Percentiles rank a stretch among this genome's conserved stretches.
phyloP scores from a whole-genome alignment of 495 filamentous ascomycete species.

The Aspergillus sclerotioniger region DNA sequence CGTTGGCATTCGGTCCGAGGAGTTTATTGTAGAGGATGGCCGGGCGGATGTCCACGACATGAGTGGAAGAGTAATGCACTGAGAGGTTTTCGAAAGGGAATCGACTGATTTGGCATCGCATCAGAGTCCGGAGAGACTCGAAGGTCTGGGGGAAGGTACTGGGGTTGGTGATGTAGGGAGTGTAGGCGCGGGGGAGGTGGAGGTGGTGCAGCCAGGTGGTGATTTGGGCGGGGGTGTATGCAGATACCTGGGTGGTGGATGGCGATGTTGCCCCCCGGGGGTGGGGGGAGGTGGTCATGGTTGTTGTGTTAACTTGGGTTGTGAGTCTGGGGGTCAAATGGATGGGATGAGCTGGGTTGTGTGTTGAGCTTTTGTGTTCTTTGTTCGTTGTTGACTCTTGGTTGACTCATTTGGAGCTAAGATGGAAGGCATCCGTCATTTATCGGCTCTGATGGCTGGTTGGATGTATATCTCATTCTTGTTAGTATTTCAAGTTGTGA shows the following conservation, averaged over 20 bases:
- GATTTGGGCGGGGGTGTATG: constrained; percentile 23
- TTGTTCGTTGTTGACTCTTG: no score
- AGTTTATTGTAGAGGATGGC: constrained; percentile 63
- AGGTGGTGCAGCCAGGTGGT: constrained; percentile 24
- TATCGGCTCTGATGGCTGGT: no score
- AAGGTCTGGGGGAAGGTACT: constrained; percentile 25
- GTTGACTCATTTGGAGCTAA: no score
- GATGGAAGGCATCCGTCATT: no score
- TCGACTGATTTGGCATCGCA: constrained; percentile 49
- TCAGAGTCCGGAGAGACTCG: constrained; percentile 24
- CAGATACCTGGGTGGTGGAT: background rate
- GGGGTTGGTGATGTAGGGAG: constrained; percentile 17
- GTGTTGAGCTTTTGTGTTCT: no score
- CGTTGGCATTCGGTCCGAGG: constrained; percentile 32
- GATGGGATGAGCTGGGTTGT: no score
- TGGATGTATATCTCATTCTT: no score
- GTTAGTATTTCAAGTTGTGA: no score
- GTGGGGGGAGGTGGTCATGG: background rate
- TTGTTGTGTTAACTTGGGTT: no score
- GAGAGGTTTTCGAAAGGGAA: constrained; percentile 72
- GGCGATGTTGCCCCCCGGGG: background rate
- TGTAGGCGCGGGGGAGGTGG: constrained; percentile 23
- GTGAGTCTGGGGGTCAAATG: no score
- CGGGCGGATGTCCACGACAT: constrained; percentile 54
- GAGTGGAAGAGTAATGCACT: constrained; percentile 53